Percentiles rank a stretch among this genome's conserved stretches.
These are phyloP conservation scores for Eremothecium coryli DNA, from an alignment of 1,139 yeast genomes.

Conservation along the genomic window DNA sequence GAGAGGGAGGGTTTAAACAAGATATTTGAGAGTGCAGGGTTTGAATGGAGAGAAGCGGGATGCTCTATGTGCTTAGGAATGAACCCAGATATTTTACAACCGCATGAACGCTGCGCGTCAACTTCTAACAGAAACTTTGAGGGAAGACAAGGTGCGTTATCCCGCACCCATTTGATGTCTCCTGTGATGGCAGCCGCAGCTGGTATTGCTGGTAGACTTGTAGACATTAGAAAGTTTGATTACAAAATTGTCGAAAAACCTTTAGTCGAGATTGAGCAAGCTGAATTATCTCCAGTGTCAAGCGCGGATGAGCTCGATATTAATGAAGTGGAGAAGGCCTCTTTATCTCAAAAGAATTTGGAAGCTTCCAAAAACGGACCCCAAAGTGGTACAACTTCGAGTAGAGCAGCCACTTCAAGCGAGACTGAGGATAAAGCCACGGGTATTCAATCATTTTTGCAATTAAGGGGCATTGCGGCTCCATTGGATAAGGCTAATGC, in stretches of 20 bases:
- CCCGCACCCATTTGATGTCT: slow-evolving; percentile 96
- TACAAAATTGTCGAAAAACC: slow-evolving; percentile 56
- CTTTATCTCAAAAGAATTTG: slow-evolving; percentile 35
- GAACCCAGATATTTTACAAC: slow-evolving; percentile 95
- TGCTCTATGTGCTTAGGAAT: slow-evolving; percentile 99
- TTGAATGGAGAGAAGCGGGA: slow-evolving; percentile 99
- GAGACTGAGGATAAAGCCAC: slow-evolving; percentile 35
- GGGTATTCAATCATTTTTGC: slow-evolving; percentile 69
- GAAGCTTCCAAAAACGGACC: slow-evolving; percentile 57
- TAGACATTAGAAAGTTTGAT: slow-evolving; percentile 77
- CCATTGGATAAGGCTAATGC: slow-evolving; percentile 91
- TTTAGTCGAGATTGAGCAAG: slow-evolving; percentile 45
- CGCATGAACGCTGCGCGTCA: slow-evolving; percentile 96
- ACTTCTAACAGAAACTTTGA: slow-evolving; percentile 97
- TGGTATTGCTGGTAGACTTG: slow-evolving; percentile 81
- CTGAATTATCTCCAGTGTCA: background rate
- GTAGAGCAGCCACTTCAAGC: slow-evolving; percentile 28
- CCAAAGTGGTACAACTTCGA: slow-evolving; percentile 35
- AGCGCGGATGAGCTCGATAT: slow-evolving; percentile 33
- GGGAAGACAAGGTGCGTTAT: slow-evolving; percentile 96
- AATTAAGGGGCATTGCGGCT: slow-evolving; percentile 79
- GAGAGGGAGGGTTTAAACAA: slow-evolving; percentile 91
- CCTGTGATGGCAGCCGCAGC: slow-evolving; percentile 99
- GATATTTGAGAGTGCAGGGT: slow-evolving; percentile 84
- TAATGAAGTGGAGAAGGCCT: slow-evolving; percentile 62